Percentiles rank a stretch among this genome's conserved stretches.
These are phyloP conservation scores for Abrus precatorius DNA, from an alignment of 306 rosid species.

Conservation along the genomic window DNA sequence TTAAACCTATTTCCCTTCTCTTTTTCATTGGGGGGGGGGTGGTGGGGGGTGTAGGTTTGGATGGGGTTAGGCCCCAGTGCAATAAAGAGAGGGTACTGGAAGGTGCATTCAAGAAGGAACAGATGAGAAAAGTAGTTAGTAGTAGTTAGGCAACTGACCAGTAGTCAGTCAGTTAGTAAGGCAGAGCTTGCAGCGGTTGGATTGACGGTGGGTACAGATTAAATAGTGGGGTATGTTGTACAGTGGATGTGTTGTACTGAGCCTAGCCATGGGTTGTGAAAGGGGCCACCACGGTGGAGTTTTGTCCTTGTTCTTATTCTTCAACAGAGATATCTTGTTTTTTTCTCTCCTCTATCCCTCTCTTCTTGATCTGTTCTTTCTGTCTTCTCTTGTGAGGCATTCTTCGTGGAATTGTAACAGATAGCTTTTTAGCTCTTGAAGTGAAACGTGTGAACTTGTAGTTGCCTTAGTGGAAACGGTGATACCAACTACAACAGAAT, in stretches of 20 bases:
- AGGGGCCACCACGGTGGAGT: not conserved
- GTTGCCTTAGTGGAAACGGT: constrained; percentile 31
- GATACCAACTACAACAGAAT: not conserved
- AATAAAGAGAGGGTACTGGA: not conserved
- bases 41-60: not conserved
- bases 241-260: not conserved
- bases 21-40: not conserved
- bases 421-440: not conserved
- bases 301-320: not conserved
- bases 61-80: not conserved
- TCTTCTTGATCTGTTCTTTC: not conserved
- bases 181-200: not conserved
- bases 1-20: not conserved
- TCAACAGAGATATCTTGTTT: not conserved
- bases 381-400: not conserved
- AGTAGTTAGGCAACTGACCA: not conserved
- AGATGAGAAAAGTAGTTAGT: not conserved
- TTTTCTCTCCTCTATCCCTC: not conserved
- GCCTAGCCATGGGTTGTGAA: not conserved
- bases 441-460: not conserved
- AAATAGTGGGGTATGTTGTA: not conserved
- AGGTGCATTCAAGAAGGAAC: not conserved
- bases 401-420: not conserved
- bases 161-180: not conserved
- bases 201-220: constrained; percentile 4